Base-by-base conservation (phyloP, 2,329 filamentous ascomycete genomes). In the Cladosporium sp. region DNA sequence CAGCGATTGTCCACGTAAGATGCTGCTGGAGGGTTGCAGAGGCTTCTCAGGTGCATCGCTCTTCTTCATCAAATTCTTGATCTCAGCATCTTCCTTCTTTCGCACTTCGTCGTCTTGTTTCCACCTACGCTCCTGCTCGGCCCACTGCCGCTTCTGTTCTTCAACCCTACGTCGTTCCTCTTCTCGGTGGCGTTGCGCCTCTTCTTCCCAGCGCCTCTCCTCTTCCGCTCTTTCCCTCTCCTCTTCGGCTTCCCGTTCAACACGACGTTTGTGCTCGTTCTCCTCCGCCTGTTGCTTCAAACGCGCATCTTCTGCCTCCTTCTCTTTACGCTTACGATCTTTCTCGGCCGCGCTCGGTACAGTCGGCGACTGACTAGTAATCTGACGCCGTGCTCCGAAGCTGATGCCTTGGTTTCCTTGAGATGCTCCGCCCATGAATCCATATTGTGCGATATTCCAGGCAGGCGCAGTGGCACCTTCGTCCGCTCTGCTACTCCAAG, bases 381-480 rank as follows among this genome's bases (percentile, higher is more conserved):
- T 98, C 80, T 99, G 95, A 67, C 95, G 88, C 72, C 93, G 87
- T 21, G 90, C 92, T 65, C 95, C 95, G 78, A 98, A 98, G 12
- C 92, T 88, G 72, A 99, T 92, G 21, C 95, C 95, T 68, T 97
- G 88, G 73, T 96, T 98, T 3, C 92, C 94, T 78, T 99, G 95
- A 74, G 92, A 97, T 30, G 95, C 95, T 59, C 95, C 95, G 66
- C 95, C 95, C 90, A 98, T 95, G 79, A 97, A 99, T 8, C 95
- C 93, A 76, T 99, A 99, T 77, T 99, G 95, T 66, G 93, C 91
- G 72, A 98, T 98, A 76, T 98, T 99, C 95, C 95, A 99, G 1
- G 95, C 95, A 0, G 95, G 95, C 30, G 89, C 85, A 1, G 93
- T 97, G 54, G 85, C 85, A 18, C 87, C 87, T 78, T 97, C 91